Evolutionary conservation across 2,329 filamentous ascomycete species (phyloP).

Genomic region (Tolypocladium guangdongense): DNA sequence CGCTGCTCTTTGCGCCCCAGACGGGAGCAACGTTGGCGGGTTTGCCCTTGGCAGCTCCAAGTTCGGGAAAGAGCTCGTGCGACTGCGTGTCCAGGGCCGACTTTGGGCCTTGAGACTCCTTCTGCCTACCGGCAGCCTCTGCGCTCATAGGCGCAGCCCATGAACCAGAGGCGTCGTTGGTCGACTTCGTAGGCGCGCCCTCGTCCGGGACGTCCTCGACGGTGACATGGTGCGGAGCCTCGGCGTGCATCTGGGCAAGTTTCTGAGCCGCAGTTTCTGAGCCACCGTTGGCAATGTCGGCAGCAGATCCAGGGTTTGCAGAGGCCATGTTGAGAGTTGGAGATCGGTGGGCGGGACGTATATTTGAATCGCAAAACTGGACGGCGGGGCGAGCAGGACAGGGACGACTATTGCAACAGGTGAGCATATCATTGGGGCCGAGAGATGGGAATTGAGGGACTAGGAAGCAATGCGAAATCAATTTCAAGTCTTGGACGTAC

Average conservation of each 20-base stretch:
- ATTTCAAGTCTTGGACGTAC: not conserved
- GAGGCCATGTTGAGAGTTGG: slow-evolving; percentile 29
- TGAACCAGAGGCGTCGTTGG: slow-evolving; percentile 33
- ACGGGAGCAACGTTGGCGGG: slow-evolving; percentile 55
- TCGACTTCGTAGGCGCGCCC: slow-evolving; percentile 51
- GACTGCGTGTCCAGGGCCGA: slow-evolving; percentile 66
- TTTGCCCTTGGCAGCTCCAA: slow-evolving; percentile 62
- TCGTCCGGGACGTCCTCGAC: slow-evolving; percentile 78
- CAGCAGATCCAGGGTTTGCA: slow-evolving; percentile 14
- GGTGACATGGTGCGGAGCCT: slow-evolving; percentile 47
- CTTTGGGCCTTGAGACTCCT: slow-evolving; percentile 35
- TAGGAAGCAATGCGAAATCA: not conserved
- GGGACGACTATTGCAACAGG: not conserved
- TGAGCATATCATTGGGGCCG: not conserved
- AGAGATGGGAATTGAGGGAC: not conserved
- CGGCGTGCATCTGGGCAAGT: slow-evolving; percentile 52
- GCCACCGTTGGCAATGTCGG: slow-evolving; percentile 21
- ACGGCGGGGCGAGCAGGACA: not conserved
- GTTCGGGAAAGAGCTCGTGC: slow-evolving; percentile 86
- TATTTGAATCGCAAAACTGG: not conserved
- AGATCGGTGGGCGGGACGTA: not conserved
- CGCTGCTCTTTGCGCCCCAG: slow-evolving; percentile 64
- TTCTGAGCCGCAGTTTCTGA: slow-evolving; percentile 48
- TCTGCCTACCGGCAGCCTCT: slow-evolving; percentile 61
- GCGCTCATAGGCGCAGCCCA: slow-evolving; percentile 41